A percentile compares a stretch with the other conserved stretches of the same genome.
Evolutionary conservation across 805 yeast genomes (phyloP).

Genomic region (Schizosaccharomyces octosporus): DNA sequence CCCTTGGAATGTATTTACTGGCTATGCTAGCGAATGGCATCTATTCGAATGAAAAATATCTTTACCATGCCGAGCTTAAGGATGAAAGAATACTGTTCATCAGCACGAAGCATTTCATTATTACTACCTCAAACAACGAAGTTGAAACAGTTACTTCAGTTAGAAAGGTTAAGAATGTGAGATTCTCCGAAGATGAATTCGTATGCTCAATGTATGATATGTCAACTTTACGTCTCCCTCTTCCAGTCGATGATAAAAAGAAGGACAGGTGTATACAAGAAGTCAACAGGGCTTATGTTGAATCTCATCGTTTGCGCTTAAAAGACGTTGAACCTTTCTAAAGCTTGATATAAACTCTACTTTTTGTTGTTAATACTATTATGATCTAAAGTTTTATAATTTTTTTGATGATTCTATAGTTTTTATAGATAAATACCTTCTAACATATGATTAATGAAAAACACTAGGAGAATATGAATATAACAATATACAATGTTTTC

Average conservation of each 20-base stretch:
- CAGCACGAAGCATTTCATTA: background rate
- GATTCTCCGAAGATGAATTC: background rate
- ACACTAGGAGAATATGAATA: no score
- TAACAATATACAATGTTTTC: no score
- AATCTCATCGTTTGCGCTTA: no score
- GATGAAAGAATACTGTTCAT: background rate
- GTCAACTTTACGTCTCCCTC: background rate
- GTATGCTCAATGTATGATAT: background rate
- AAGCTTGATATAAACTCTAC: no score
- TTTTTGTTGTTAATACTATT: no score
- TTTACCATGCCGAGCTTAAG: background rate
- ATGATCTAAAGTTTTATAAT: no score
- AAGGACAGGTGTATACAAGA: background rate
- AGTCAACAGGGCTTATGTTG: background rate
- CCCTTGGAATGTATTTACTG: background rate
- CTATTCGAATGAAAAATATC: background rate
- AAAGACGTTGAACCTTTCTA: no score
- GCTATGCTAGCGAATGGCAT: background rate
- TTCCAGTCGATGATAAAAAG: background rate
- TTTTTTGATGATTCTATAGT: no score
- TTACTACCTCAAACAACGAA: background rate
- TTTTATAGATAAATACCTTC: no score
- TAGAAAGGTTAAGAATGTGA: background rate
- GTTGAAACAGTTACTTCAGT: background rate
- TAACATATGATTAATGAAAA: no score